A percentile compares a stretch with the other conserved stretches of the same genome.
Evolutionary conservation across 768 basidiomycete genomes (phyloP).

Genomic region (Boletus pseudopeckii): DNA sequence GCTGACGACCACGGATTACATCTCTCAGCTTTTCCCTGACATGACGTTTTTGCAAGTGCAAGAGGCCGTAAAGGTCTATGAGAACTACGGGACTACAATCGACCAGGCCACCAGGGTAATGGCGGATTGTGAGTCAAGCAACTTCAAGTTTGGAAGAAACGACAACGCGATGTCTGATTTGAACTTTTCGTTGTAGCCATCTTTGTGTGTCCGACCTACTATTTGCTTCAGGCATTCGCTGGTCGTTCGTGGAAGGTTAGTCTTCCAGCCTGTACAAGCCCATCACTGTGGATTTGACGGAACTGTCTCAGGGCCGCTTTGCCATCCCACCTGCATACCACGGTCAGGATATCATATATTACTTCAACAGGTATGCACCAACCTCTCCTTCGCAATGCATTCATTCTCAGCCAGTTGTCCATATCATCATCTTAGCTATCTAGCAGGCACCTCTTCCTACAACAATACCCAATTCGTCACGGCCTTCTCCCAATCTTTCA

Average conservation of each 20-base stretch:
- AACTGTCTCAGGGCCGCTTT: conserved; percentile 26
- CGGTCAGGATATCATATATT: conserved; percentile 37
- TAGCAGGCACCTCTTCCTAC: conserved; percentile 5
- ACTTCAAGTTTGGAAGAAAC: neutral
- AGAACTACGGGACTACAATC: conserved; percentile 27
- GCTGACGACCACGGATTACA: conserved; percentile 13
- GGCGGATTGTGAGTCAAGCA: conserved; percentile 37
- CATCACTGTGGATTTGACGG: neutral
- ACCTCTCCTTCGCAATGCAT: neutral
- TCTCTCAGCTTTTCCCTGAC: conserved; percentile 40
- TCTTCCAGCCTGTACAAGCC: conserved; percentile 6
- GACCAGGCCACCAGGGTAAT: conserved; percentile 36
- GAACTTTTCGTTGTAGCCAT: conserved; percentile 22
- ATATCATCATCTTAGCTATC: neutral
- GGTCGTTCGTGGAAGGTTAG: conserved; percentile 34
- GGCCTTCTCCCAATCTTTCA: conserved; percentile 28
- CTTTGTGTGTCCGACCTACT: conserved; percentile 36
- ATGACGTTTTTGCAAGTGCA: conserved; percentile 27
- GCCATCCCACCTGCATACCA: conserved; percentile 30
- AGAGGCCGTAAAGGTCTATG: conserved; percentile 29
- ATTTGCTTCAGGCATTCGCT: conserved; percentile 29
- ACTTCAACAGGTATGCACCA: conserved; percentile 32
- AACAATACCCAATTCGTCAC: conserved; percentile 29
- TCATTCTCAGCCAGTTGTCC: neutral
- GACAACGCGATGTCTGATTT: neutral